phyloP scores from a whole-genome alignment of 495 filamentous ascomycete genomes.

The Terfezia boudieri region DNA sequence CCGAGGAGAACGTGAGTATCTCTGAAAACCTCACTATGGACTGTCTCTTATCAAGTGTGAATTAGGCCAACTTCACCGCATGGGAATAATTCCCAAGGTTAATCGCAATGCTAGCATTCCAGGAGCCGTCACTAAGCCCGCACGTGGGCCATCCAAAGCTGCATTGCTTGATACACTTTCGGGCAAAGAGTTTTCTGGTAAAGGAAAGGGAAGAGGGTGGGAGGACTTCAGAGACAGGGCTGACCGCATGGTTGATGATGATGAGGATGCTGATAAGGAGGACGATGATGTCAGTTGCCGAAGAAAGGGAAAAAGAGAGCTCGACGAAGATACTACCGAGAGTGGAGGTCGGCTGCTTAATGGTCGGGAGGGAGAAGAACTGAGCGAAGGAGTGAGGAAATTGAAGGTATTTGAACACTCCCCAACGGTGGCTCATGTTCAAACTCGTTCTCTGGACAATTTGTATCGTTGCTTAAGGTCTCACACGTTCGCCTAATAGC shows the following conservation, averaged over 20 bases:
- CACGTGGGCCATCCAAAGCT: conserved; percentile 50
- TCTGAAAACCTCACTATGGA: background rate
- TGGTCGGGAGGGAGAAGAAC: conserved; percentile 46
- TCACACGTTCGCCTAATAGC: background rate
- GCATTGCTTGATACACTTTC: conserved; percentile 21
- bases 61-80: conserved; percentile 14
- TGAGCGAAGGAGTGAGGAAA: conserved; percentile 74
- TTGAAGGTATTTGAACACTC: conserved; percentile 48
- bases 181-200: conserved; percentile 28
- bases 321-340: conserved; percentile 34
- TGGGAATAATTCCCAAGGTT: conserved; percentile 12
- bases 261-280: conserved; percentile 53
- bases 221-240: conserved; percentile 36
- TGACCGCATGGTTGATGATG: conserved; percentile 32
- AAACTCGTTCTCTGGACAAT: background rate
- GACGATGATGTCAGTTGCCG: conserved; percentile 28
- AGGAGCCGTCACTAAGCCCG: conserved; percentile 9
- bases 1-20: conserved; percentile 65
- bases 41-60: background rate
- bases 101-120: background rate
- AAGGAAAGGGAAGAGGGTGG: conserved; percentile 55
- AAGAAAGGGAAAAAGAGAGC: conserved; percentile 14
- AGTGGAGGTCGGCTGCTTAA: conserved; percentile 31
- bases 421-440: background rate
- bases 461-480: background rate